phyloP scores from a whole-genome alignment of 129 eudicot species.

The Lactuca saligna region DNA sequence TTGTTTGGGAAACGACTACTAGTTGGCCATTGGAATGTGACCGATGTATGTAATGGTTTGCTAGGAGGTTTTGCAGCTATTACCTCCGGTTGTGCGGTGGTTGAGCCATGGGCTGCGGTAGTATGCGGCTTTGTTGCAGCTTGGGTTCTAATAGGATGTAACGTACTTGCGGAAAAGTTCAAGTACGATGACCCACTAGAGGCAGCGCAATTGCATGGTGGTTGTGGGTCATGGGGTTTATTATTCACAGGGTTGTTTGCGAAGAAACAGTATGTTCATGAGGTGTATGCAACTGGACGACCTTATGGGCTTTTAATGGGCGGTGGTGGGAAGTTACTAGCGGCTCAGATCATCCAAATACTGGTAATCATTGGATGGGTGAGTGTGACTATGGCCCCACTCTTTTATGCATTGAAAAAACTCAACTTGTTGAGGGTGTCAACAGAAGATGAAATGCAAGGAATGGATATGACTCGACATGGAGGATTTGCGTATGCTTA shows the following conservation, averaged over 20 bases:
- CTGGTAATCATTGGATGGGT: constrained; percentile 64
- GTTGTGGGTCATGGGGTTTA: constrained; percentile 73
- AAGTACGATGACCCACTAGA: constrained; percentile 68
- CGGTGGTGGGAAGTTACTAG: constrained; percentile 58
- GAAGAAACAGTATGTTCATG: constrained; percentile 38
- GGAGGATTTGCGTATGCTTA: constrained; percentile 68
- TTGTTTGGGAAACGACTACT: constrained; percentile 58
- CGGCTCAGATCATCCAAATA: constrained; percentile 56
- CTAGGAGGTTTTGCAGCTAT: constrained; percentile 76
- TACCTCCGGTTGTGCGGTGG: constrained; percentile 69
- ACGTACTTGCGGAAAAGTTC: constrained; percentile 47
- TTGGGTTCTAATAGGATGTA: constrained; percentile 66
- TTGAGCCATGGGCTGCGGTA: constrained; percentile 75
- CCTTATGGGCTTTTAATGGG: constrained; percentile 70
- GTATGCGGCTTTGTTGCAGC: constrained; percentile 67
- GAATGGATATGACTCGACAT: constrained; percentile 66
- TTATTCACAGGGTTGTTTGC: constrained; percentile 71
- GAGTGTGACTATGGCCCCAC: constrained; percentile 59
- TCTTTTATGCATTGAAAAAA: constrained; percentile 44
- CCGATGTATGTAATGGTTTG: constrained; percentile 65
- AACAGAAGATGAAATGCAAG: constrained; percentile 52
- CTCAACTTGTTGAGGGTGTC: constrained; percentile 54
- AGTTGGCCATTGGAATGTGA: constrained; percentile 68
- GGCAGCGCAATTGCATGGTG: constrained; percentile 73
- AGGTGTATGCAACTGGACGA: constrained; percentile 54